Evolutionary conservation across 441 rosid species (phyloP).

Genomic region (Populus hybrid): DNA sequence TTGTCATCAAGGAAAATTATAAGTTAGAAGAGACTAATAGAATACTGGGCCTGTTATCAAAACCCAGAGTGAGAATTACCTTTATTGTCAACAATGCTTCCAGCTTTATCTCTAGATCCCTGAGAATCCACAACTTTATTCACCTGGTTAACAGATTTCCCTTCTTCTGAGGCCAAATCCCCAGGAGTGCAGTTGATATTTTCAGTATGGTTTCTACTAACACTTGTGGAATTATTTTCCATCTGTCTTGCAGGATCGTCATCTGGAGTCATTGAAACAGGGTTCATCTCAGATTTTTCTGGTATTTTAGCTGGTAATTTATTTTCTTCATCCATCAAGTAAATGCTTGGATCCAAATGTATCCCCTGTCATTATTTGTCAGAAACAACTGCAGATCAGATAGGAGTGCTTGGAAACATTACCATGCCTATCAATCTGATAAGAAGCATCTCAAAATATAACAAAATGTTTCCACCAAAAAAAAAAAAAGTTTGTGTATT

Average conservation of each 20-base stretch:
- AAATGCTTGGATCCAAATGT: slow-evolving; percentile 98
- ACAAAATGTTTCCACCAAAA: background rate
- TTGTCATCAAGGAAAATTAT: background rate
- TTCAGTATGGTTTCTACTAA: slow-evolving; percentile 32
- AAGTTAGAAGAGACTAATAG: background rate
- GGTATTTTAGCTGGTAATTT: slow-evolving; percentile 47
- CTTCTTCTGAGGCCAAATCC: slow-evolving; percentile 27
- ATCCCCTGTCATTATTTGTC: slow-evolving; percentile 59
- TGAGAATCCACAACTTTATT: slow-evolving; percentile 36
- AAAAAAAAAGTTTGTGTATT: background rate
- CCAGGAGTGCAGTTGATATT: slow-evolving; percentile 21
- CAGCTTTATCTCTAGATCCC: slow-evolving; percentile 37
- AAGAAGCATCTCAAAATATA: background rate
- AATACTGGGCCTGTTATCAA: slow-evolving; percentile 8
- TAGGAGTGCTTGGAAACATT: background rate
- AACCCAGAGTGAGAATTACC: slow-evolving; percentile 27
- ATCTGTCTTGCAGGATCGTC: slow-evolving; percentile 25
- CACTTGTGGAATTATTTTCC: slow-evolving; percentile 30
- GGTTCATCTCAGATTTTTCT: slow-evolving; percentile 36
- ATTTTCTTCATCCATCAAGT: slow-evolving; percentile 88
- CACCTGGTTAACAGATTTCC: slow-evolving; percentile 27
- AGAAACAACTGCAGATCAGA: slow-evolving; percentile 18
- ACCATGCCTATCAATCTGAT: background rate
- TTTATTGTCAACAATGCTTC: slow-evolving; percentile 37
- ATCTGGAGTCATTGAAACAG: slow-evolving; percentile 29